These are phyloP conservation scores for Flagelloscypha sp. DNA, from an alignment of 768 basidiomycete species.

Conservation along the genomic window DNA sequence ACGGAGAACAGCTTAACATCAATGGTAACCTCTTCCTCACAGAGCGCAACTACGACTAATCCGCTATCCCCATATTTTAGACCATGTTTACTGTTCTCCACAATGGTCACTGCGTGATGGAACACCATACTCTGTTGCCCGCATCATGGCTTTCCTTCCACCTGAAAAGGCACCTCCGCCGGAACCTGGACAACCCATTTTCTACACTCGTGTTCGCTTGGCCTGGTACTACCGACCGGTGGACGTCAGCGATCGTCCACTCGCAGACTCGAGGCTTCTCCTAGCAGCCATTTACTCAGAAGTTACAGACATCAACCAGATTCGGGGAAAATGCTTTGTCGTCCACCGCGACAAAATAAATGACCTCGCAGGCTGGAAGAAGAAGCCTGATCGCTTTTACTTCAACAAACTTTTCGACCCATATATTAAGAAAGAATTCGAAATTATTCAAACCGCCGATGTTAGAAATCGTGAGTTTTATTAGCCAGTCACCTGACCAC, in stretches of 20 bases:
- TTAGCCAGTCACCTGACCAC: constrained; percentile 9
- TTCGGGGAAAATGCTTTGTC: constrained; percentile 90
- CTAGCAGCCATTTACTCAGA: constrained; percentile 96
- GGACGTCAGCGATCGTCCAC: constrained; percentile 89
- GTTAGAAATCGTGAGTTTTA: constrained; percentile 77
- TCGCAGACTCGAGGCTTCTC: constrained; percentile 85
- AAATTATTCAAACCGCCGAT: constrained; percentile 80
- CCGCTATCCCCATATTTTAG: constrained; percentile 30
- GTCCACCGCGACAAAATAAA: constrained; percentile 93
- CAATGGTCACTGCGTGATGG: constrained; percentile 89
- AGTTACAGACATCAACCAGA: constrained; percentile 88
- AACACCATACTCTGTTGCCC: constrained; percentile 90
- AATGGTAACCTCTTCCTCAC: constrained; percentile 54
- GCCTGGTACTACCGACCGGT: constrained; percentile 96
- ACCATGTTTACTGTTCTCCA: constrained; percentile 95
- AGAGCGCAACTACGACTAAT: constrained; percentile 20
- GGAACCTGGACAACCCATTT: constrained; percentile 56
- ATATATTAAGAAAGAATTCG: constrained; percentile 97
- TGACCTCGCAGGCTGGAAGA: constrained; percentile 90
- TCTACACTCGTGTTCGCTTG: constrained; percentile 77
- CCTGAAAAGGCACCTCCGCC: constrained; percentile 65
- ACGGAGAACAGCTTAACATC: constrained; percentile 75
- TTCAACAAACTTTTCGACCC: constrained; percentile 94
- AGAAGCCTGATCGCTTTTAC: constrained; percentile 91
- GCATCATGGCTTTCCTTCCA: constrained; percentile 94